Base-by-base conservation (phyloP, 2,329 filamentous ascomycete genomes). In the Calonectria fujianensis region DNA sequence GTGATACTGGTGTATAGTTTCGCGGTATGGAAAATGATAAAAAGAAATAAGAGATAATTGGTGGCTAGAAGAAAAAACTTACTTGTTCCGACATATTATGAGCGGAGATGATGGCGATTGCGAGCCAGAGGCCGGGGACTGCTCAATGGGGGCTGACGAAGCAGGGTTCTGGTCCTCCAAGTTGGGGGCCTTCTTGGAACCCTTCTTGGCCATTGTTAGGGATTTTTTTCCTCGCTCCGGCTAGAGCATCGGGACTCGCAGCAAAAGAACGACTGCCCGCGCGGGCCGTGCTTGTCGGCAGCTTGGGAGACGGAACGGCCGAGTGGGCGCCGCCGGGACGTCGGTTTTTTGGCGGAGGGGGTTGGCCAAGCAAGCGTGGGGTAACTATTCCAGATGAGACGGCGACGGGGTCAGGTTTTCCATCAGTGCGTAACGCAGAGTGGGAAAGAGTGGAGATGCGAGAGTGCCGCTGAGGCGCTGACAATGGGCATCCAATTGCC, bases 61-160 rank as follows among this genome's bases (percentile, higher is more conserved):
- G 29, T 35, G 45, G 16, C 27, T 39, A 70, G 41, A 31, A 41
- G 9, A 14, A 65, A 0, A 66, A 67, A 90, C 90, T 82, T 89
- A 93, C 92, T 94, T 94, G 85, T 94, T 93, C 80, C 92, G 91
- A 86, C 91, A 93, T 72, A 84, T 81, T 29, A 78, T 72, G 54
- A 83, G 77, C 27, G 76, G 76, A 64, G 57, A 72, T 29, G 16
- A 75, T 68, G 32, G 29, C 20, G 13, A 11, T 45, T 37, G 20
- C 32, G 57, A 41, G 24, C 35, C 10, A 32, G 52, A 57, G 5
- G 11, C 27, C 18, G 39, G 45, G 61, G 61, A 29, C 61, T n/a
- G 61, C 29, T 45, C 35, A 16, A 63, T 24, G 13, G 59, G 32
- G 5, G 72, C 61, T 14, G 68, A 54, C 37, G 64, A 63, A 35